Base-by-base conservation (phyloP, 169 alveolate genomes). In the Gregarina niphandrodes region DNA sequence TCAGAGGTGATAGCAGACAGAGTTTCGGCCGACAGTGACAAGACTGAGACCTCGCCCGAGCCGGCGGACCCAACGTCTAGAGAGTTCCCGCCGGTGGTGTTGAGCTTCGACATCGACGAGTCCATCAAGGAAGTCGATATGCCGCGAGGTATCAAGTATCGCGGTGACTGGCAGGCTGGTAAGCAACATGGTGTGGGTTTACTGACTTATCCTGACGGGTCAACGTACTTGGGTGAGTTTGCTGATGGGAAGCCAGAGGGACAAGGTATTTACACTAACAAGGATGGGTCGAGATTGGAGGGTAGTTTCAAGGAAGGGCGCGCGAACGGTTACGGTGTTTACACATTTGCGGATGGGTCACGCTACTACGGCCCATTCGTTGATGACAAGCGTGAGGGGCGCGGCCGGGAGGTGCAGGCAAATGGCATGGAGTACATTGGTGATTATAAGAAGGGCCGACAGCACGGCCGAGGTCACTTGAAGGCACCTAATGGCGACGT, bases 391-490 rank as follows among this genome's bases (percentile, higher is more conserved):
- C 9, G 32, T 9, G 13, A 26, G n/a, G 32, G 32, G n/a, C 32
- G 32, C n/a, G 32, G 32, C 9, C 9, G n/a, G n/a, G 32, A 26
- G n/a, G 32, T 26, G n/a, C 32, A 72, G 62, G 61, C 75, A 50
- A 73, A 63, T 47, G 90, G 90, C 3, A 82, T 74, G 37, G 72
- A 67, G 42, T 78, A 67, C 45, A 82, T 74, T 53, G 90, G 90
- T 0, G 70, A 61, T 38, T 78, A 83, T 79, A 72, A 62, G 30
- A 71, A 67, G 36, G 90, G 71, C 55, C 62, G 53, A 63, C 67
- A 72, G 62, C 79, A 75, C 57, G 90, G 90, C 7, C 74, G 73
- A 57, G 90, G 90, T 16, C 50, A 70, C 35, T 75, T 70, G 43
- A 50, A 43, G 40, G 42, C 55, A 47, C 39, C 60, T 18, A 50